Conservation (phyloP, 768 basidiomycete genomes). For the Rhizopogon vesiculosus region DNA sequence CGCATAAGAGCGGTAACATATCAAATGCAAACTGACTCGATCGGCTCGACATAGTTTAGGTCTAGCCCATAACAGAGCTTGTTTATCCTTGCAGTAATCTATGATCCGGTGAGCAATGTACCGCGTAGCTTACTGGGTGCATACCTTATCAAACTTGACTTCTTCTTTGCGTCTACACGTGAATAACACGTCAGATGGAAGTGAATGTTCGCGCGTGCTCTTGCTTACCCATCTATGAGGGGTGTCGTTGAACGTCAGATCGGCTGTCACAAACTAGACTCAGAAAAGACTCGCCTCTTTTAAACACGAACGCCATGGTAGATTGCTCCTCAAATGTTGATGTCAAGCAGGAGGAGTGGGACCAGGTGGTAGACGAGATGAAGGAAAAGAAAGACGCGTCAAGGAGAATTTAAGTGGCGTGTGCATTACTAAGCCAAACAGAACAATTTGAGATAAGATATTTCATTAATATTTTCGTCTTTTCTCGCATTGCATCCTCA, state of each 20-base stretch:
- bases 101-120: slow-evolving; percentile 11
- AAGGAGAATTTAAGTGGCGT: slow-evolving; percentile 24
- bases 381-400: slow-evolving; percentile 21
- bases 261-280: slow-evolving; percentile 5
- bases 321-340: slow-evolving; percentile 1
- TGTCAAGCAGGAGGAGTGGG: slow-evolving; percentile 10
- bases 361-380: slow-evolving; percentile 6
- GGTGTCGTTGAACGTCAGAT: neutral
- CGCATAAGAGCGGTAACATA: neutral
- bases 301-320: slow-evolving; percentile 50
- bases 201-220: slow-evolving; percentile 3
- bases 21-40: slow-evolving; percentile 51
- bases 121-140: slow-evolving; percentile 15
- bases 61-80: slow-evolving; percentile 97
- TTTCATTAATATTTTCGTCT: no score
- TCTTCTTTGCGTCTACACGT: slow-evolving; percentile 74
- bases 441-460: slow-evolving; percentile 16
- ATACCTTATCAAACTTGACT: slow-evolving; percentile 90
- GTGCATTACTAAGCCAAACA: slow-evolving; percentile 14
- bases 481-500: neutral
- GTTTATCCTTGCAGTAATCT: slow-evolving; percentile 85
- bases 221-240: slow-evolving; percentile 45
- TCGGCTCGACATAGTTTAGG: slow-evolving; percentile 85
- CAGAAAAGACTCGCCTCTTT: slow-evolving; percentile 42
- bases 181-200: slow-evolving; percentile 20